Evolutionary conservation across 768 basidiomycete genomes (phyloP).

Genomic region (Pulveroboletus sp.): DNA sequence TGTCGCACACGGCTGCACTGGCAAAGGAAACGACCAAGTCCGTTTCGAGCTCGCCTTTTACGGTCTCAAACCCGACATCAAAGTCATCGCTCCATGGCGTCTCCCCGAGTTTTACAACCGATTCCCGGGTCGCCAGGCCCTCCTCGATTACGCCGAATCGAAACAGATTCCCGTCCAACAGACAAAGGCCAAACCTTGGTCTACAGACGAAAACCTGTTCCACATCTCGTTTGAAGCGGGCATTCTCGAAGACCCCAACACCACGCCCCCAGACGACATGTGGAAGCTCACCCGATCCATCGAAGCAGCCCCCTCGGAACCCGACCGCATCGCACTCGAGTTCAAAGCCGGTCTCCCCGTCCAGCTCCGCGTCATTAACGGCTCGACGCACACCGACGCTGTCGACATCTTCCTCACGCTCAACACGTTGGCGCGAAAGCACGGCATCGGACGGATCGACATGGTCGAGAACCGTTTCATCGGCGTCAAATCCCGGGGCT

Average conservation of each 20-base stretch:
- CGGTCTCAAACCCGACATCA: conserved; percentile 97
- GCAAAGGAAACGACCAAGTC: conserved; percentile 99
- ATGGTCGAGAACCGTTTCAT: conserved; percentile 99
- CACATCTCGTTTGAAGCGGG: conserved; percentile 99
- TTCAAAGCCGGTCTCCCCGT: conserved; percentile 86
- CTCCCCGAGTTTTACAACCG: conserved; percentile 97
- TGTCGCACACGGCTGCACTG: conserved; percentile 98
- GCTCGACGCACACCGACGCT: conserved; percentile 77
- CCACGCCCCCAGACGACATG: conserved; percentile 94
- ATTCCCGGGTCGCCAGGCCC: conserved; percentile 92
- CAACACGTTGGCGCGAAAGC: conserved; percentile 89
- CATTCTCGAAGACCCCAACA: conserved; percentile 96
- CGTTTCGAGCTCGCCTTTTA: conserved; percentile 99
- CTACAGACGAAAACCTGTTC: conserved; percentile 99
- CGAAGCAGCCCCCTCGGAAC: conserved; percentile 73
- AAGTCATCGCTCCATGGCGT: conserved; percentile 98
- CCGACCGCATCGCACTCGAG: conserved; percentile 82
- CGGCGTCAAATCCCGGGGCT: conserved; percentile 98
- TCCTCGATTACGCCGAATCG: conserved; percentile 85
- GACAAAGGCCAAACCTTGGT: conserved; percentile 97
- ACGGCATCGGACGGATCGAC: conserved; percentile 96
- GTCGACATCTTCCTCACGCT: conserved; percentile 93
- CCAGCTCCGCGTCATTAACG: conserved; percentile 72
- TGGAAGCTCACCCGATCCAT: conserved; percentile 94
- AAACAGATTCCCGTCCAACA: conserved; percentile 92